phyloP scores from a whole-genome alignment of 176 grass and related monocot species.

The Aegilops sharonensis region DNA sequence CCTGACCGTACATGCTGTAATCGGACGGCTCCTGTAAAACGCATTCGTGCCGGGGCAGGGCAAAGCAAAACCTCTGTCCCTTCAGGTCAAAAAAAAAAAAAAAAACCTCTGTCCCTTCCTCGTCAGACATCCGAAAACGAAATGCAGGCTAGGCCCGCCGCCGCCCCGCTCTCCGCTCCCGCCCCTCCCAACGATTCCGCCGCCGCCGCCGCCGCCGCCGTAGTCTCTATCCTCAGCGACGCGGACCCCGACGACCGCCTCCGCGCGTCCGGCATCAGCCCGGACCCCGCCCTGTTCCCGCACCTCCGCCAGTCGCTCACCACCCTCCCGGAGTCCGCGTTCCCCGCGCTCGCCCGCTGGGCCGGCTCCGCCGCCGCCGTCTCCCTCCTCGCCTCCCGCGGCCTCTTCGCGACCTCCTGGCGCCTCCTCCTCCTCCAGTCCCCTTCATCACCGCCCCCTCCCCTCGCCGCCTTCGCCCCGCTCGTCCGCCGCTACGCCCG shows the following conservation, averaged over 20 bases:
- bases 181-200: not conserved
- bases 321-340: constrained; percentile 33
- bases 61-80: not conserved
- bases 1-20: not conserved
- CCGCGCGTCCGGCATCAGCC: constrained; percentile 6
- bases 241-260: constrained; percentile 20
- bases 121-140: not conserved
- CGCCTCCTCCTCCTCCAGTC: constrained; percentile 43
- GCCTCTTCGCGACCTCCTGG: constrained; percentile 65
- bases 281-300: constrained; percentile 29
- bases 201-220: not conserved
- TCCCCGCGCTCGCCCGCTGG: constrained; percentile 63
- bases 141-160: constrained; percentile 15
- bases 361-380: constrained; percentile 40
- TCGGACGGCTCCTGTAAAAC: not conserved
- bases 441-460: constrained; percentile 4
- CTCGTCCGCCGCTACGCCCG: constrained; percentile 74
- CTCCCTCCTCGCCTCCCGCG: constrained; percentile 55
- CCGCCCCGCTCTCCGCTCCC: not conserved
- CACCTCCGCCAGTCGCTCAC: constrained; percentile 29
- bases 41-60: not conserved
- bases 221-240: constrained; percentile 2
- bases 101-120: no score
- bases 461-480: constrained; percentile 55
- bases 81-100: no score